phyloP scores from a whole-genome alignment of 2,329 filamentous ascomycete species.

The Pseudofabraea citricarpa region DNA sequence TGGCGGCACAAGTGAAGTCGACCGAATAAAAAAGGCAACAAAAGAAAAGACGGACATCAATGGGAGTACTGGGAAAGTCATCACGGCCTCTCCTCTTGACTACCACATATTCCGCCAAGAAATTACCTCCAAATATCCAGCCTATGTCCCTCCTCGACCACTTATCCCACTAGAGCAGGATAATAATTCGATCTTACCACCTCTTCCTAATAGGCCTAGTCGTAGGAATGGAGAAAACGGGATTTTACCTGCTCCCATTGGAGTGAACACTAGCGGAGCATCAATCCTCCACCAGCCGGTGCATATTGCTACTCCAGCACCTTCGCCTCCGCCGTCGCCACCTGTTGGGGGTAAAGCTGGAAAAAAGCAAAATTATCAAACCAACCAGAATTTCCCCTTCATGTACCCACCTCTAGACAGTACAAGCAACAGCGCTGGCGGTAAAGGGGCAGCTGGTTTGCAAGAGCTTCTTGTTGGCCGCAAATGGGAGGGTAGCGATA shows the following conservation, averaged over 20 bases:
- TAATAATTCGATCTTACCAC: conserved; percentile 85
- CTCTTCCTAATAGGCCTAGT: conserved; percentile 69
- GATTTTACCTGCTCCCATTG: conserved; percentile 51
- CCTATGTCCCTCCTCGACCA: conserved; percentile 85
- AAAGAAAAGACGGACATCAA: conserved; percentile 45
- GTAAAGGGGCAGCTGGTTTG: conserved; percentile 76
- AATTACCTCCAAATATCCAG: conserved; percentile 95
- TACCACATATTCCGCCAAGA: conserved; percentile 97
- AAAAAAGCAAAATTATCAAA: conserved; percentile 99
- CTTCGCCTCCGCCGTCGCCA: conserved; percentile 91
- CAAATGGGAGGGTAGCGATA: conserved; percentile 89
- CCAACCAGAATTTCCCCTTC: conserved; percentile 97
- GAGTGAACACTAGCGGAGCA: conserved; percentile 51
- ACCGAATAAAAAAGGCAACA: conserved; percentile 68
- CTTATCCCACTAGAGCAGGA: conserved; percentile 83
- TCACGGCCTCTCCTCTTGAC: conserved; percentile 90
- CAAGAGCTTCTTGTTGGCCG: conserved; percentile 77
- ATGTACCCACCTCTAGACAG: conserved; percentile 91
- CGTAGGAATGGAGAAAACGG: conserved; percentile 56
- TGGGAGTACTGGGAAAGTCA: conserved; percentile 56
- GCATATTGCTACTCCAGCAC: conserved; percentile 96
- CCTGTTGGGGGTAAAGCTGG: conserved; percentile 81
- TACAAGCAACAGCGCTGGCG: conserved; percentile 83
- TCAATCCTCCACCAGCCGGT: conserved; percentile 95
- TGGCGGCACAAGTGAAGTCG: conserved; percentile 70